phyloP scores from a whole-genome alignment of 2,329 filamentous ascomycete species.

The Pseudogymnoascus sp. region DNA sequence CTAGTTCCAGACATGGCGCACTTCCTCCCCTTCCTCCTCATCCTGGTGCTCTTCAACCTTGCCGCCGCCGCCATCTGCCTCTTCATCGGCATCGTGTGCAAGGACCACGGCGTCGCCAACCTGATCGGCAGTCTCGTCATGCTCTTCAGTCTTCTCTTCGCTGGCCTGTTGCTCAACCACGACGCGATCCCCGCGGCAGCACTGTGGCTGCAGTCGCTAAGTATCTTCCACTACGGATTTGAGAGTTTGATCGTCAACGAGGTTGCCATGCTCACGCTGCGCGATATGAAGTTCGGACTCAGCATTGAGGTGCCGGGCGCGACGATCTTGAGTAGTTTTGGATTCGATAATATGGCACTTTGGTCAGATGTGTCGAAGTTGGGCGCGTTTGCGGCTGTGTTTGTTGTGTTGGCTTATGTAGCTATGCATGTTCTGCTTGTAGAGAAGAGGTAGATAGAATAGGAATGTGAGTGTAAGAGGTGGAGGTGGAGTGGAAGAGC shows the following conservation, averaged over 20 bases:
- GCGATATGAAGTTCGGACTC: conserved; percentile 91
- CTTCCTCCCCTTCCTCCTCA: conserved; percentile 85
- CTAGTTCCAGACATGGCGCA: conserved; percentile 72
- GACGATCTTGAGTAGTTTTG: conserved; percentile 88
- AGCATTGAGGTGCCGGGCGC: conserved; percentile 95
- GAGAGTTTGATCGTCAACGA: conserved; percentile 97
- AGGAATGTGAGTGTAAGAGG: neutral
- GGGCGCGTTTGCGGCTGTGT: conserved; percentile 70
- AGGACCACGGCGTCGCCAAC: conserved; percentile 84
- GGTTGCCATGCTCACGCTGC: conserved; percentile 77
- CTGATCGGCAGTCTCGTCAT: conserved; percentile 91
- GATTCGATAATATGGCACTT: conserved; percentile 79
- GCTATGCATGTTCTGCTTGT: conserved; percentile 93
- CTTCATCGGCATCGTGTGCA: conserved; percentile 93
- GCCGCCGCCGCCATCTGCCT: conserved; percentile 89
- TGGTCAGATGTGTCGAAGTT: conserved; percentile 80
- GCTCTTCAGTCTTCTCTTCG: conserved; percentile 93
- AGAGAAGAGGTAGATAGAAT: conserved; percentile 60
- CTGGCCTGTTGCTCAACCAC: conserved; percentile 87
- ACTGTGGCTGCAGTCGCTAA: conserved; percentile 84
- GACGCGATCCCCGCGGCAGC: conserved; percentile 81
- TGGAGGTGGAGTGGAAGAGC: neutral
- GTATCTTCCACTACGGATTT: conserved; percentile 97
- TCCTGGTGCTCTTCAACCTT: conserved; percentile 91
- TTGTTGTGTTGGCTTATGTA: conserved; percentile 78